phyloP scores from a whole-genome alignment of 2,329 filamentous ascomycete genomes.

The Fusarium pseudograminearum region DNA sequence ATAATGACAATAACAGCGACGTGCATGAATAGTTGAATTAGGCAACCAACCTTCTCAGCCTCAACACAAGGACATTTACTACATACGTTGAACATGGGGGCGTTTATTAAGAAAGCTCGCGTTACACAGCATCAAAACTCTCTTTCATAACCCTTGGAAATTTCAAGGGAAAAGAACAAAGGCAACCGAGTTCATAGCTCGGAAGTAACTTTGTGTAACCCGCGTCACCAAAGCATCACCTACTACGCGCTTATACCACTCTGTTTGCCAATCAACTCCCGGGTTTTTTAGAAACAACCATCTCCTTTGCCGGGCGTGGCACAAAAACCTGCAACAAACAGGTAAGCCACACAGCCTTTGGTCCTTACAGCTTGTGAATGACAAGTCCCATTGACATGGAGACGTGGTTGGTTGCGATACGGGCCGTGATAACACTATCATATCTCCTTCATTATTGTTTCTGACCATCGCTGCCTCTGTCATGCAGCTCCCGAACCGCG shows the following conservation, averaged over 20 bases:
- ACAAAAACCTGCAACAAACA: constrained; percentile 17
- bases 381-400: background rate
- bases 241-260: constrained; percentile 8
- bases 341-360: constrained; percentile 20
- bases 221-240: constrained; percentile 22
- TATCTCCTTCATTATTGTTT: constrained; percentile 2
- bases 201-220: constrained; percentile 26
- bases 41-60: constrained; percentile 30
- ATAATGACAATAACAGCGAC: constrained; percentile 17
- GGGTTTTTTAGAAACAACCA: constrained; percentile 6
- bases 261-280: constrained; percentile 11
- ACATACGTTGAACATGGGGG: constrained; percentile 13
- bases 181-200: constrained; percentile 15
- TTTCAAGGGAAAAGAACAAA: constrained; percentile 2
- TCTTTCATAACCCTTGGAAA: background rate
- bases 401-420: constrained; percentile 25
- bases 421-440: constrained; percentile 26
- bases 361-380: background rate
- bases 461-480: constrained; percentile 20
- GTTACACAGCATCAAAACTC: constrained; percentile 18
- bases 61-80: constrained; percentile 9
- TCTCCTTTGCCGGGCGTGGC: background rate
- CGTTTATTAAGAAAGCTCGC: constrained; percentile 9
- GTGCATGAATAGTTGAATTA: constrained; percentile 37
- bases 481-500: constrained; percentile 36